Percentiles rank a stretch among this genome's conserved stretches.
Conservation (phyloP, 768 basidiomycete genomes). For the Butyriboletus loyo region DNA sequence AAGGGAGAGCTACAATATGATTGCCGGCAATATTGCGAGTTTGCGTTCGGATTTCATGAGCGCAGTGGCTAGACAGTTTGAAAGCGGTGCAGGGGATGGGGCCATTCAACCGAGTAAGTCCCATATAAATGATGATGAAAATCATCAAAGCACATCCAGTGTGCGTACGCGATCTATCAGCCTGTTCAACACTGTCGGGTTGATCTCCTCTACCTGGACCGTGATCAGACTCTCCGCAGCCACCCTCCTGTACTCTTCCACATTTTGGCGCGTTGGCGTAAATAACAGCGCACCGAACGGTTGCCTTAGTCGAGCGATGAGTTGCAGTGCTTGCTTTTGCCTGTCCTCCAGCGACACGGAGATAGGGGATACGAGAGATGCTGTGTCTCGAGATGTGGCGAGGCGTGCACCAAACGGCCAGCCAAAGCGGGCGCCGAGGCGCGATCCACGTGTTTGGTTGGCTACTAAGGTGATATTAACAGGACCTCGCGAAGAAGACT, state of each 20-base stretch:
- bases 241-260: conserved; percentile 6
- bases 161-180: background rate
- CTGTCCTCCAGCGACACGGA: background rate
- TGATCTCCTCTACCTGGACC: conserved; percentile 4
- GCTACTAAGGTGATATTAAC: background rate
- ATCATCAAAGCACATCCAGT: conserved; percentile 6
- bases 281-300: conserved; percentile 11
- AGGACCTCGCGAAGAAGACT: background rate
- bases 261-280: background rate
- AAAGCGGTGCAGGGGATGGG: too few species aligned
- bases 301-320: background rate
- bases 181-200: background rate
- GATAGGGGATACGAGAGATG: background rate
- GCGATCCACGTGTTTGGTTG: background rate
- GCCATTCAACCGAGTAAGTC: too few species aligned
- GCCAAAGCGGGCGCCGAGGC: background rate
- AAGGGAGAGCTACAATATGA: too few species aligned
- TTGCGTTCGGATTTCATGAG: too few species aligned
- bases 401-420: background rate
- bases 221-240: conserved; percentile 9
- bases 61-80: too few species aligned
- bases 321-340: background rate
- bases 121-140: too few species aligned
- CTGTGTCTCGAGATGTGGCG: background rate
- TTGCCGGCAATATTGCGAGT: too few species aligned